Conservation (phyloP, 164 flowering plant species). For the Kingdonia uniflora region DNA sequence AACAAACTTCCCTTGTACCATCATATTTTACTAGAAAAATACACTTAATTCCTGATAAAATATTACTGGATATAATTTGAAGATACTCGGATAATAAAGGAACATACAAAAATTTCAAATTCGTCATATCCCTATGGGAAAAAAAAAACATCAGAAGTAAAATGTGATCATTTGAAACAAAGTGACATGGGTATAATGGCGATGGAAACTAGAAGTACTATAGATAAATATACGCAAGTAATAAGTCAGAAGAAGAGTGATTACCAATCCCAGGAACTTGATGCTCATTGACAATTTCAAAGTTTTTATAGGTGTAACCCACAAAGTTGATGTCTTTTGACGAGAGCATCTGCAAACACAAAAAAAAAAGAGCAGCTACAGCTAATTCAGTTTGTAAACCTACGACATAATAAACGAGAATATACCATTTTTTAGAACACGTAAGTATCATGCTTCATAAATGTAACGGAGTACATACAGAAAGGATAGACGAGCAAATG, state of each 20-base stretch:
- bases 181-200: background rate
- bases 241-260: background rate
- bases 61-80: background rate
- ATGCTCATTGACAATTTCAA: constrained; percentile 44
- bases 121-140: background rate
- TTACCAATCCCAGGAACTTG: constrained; percentile 47
- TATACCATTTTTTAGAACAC: too few species aligned
- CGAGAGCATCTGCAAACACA: constrained; percentile 41
- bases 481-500: too few species aligned
- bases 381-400: background rate
- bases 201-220: background rate
- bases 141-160: background rate
- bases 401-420: too few species aligned
- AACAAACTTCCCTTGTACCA: too few species aligned
- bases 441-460: too few species aligned
- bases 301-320: constrained; percentile 52
- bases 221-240: background rate
- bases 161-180: too few species aligned
- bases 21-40: too few species aligned
- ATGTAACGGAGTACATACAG: too few species aligned
- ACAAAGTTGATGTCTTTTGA: constrained; percentile 52
- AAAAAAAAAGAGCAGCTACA: background rate
- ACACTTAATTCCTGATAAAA: too few species aligned
- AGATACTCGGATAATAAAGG: background rate
- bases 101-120: background rate